phyloP scores from a whole-genome alignment of 768 basidiomycete genomes.

The Boletus bicolor region DNA sequence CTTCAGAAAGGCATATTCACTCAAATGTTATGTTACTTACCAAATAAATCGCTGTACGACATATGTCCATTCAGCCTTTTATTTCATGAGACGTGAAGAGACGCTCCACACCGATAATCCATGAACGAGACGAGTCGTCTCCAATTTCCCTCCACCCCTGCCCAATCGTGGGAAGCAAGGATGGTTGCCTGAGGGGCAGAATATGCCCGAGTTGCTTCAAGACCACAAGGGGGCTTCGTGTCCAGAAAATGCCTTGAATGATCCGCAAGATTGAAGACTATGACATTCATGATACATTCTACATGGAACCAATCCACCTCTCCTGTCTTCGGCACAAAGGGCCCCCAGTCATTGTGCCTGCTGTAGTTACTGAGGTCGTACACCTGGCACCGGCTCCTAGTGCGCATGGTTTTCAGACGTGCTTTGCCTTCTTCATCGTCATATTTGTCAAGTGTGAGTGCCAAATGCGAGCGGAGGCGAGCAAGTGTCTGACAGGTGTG shows the following conservation, averaged over 20 bases:
- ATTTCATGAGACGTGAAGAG: slow-evolving; percentile 17
- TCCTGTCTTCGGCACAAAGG: slow-evolving; percentile 40
- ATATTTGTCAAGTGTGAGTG: slow-evolving; percentile 40
- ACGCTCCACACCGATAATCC: slow-evolving; percentile 61
- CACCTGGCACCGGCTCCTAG: slow-evolving; percentile 51
- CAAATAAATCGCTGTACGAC: slow-evolving; percentile 22
- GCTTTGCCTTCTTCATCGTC: slow-evolving; percentile 22
- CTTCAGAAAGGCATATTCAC: neutral
- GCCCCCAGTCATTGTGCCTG: slow-evolving; percentile 53
- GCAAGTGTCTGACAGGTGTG: slow-evolving; percentile 35
- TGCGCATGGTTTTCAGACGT: slow-evolving; percentile 36
- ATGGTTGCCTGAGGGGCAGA: slow-evolving; percentile 46
- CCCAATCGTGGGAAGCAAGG: slow-evolving; percentile 54
- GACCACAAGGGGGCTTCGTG: slow-evolving; percentile 46
- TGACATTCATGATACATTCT: slow-evolving; percentile 54
- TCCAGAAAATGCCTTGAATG: slow-evolving; percentile 35
- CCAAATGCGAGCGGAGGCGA: slow-evolving; percentile 48
- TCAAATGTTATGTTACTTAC: slow-evolving; percentile 11
- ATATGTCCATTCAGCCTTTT: slow-evolving; percentile 22
- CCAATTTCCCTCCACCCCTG: slow-evolving; percentile 75
- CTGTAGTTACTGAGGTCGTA: slow-evolving; percentile 65
- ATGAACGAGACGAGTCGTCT: slow-evolving; percentile 70
- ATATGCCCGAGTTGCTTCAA: slow-evolving; percentile 51
- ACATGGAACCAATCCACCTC: slow-evolving; percentile 62
- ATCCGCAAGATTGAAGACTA: slow-evolving; percentile 51